Evolutionary conservation across 441 rosid genomes (phyloP).

Genomic region (Arabidopsis hybrid): DNA sequence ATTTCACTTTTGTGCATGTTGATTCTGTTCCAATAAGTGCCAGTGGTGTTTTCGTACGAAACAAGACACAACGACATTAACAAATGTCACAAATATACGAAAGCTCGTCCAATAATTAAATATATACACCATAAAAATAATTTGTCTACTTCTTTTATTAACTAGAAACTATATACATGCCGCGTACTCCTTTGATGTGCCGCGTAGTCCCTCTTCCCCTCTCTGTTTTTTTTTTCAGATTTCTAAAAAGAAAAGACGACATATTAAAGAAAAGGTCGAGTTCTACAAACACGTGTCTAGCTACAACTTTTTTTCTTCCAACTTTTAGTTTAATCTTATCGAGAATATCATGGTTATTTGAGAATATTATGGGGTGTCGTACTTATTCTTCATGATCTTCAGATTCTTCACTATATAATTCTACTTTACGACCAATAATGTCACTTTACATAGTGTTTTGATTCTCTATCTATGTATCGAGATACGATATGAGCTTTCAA

Average conservation of each 20-base stretch:
- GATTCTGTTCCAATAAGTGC: background rate
- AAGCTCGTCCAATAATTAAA: no score
- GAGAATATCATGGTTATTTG: conserved; percentile 18
- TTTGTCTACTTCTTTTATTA: no score
- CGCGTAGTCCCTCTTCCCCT: background rate
- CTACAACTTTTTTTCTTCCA: background rate
- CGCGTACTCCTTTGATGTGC: background rate
- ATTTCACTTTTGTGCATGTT: background rate
- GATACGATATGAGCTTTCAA: conserved; percentile 3
- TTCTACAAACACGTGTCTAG: background rate
- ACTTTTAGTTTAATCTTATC: no score
- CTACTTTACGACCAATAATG: conserved; percentile 24
- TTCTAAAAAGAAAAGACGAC: background rate
- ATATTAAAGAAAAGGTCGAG: background rate
- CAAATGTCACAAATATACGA: background rate
- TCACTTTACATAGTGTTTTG: background rate
- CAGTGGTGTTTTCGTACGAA: background rate
- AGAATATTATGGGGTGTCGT: conserved; percentile 28
- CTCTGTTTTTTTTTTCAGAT: background rate
- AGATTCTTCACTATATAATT: conserved; percentile 19
- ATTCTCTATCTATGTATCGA: background rate
- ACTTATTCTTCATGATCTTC: conserved; percentile 31
- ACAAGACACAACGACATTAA: background rate
- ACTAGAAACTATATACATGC: background rate
- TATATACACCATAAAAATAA: no score